phyloP scores from a whole-genome alignment of 495 filamentous ascomycete species.

The Daldinia loculata region DNA sequence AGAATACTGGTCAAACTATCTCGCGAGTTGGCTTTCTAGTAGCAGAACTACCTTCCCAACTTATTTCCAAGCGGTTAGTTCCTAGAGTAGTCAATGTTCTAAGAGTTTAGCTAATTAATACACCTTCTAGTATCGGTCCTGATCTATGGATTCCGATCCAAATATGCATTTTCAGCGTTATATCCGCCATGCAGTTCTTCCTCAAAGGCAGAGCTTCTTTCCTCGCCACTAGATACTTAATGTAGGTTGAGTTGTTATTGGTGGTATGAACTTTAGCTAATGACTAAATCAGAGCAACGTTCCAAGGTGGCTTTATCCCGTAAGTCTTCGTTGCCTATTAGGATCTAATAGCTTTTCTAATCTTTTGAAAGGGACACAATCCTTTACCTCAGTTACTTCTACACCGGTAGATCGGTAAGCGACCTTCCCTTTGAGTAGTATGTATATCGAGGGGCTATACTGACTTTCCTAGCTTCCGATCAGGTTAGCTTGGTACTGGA shows the following conservation, averaged over 20 bases:
- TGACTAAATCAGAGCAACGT: conserved; percentile 47
- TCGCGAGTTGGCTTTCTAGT: conserved; percentile 72
- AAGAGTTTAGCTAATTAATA: conserved; percentile 1
- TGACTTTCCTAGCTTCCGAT: conserved; percentile 37
- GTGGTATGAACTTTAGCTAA: conserved; percentile 11
- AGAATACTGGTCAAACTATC: conserved; percentile 80
- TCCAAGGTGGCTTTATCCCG: conserved; percentile 78
- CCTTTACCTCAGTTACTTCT: conserved; percentile 41
- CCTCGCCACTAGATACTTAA: conserved; percentile 67
- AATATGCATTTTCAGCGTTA: conserved; percentile 79
- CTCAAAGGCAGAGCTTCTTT: conserved; percentile 69
- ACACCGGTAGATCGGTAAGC: conserved; percentile 39
- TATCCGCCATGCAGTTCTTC: conserved; percentile 73
- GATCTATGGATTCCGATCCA: conserved; percentile 87
- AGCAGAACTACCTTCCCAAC: conserved; percentile 79
- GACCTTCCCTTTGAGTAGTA: too few species aligned
- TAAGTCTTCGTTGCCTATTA: conserved; percentile 25
- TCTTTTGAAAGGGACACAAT: conserved; percentile 30
- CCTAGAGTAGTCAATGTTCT: neutral
- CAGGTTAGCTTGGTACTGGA: conserved; percentile 41
- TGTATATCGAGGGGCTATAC: neutral
- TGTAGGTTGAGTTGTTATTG: conserved; percentile 54
- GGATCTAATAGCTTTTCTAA: conserved; percentile 1
- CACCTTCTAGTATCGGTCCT: conserved; percentile 60
- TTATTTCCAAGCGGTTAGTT: conserved; percentile 69